A percentile compares a stretch with the other conserved stretches of the same genome.
phyloP scores from a whole-genome alignment of 2,329 filamentous ascomycete genomes.

The Pseudogymnoascus sp. region DNA sequence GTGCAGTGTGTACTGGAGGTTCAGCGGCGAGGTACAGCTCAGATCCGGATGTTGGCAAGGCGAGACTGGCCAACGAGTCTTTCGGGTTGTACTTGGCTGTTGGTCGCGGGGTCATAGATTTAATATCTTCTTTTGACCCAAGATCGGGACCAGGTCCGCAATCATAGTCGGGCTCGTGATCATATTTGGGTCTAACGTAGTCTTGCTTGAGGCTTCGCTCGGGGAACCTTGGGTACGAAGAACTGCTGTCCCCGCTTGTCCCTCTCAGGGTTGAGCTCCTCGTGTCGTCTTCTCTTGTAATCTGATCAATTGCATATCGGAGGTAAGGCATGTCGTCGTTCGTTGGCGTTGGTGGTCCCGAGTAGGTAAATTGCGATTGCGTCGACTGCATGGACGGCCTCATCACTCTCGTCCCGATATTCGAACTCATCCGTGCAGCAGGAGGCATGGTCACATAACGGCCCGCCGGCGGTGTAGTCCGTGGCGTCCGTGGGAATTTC shows the following conservation, averaged over 20 bases:
- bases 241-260: neutral
- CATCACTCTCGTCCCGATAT: constrained; percentile 17
- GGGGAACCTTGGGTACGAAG: neutral
- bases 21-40: constrained; percentile 42
- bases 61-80: neutral
- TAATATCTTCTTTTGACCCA: neutral
- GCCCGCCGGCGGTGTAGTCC: constrained; percentile 18
- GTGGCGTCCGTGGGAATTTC: constrained; percentile 20
- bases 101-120: neutral
- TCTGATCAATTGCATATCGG: constrained; percentile 78
- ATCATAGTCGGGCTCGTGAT: neutral
- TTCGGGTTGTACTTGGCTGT: constrained; percentile 3
- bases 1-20: constrained; percentile 34
- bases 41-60: constrained; percentile 15
- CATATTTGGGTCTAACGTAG: neutral
- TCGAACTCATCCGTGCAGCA: constrained; percentile 20
- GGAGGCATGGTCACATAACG: constrained; percentile 25
- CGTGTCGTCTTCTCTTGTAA: constrained; percentile 66
- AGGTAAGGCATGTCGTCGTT: constrained; percentile 83
- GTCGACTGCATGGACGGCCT: constrained; percentile 15
- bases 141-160: neutral
- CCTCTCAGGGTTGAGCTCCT: constrained; percentile 27
- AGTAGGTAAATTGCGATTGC: constrained; percentile 9
- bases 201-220: constrained; percentile 1
- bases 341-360: constrained; percentile 56